These are phyloP conservation scores for Diaporthe capsici DNA, from an alignment of 2,329 filamentous ascomycete species.

Conservation along the genomic window DNA sequence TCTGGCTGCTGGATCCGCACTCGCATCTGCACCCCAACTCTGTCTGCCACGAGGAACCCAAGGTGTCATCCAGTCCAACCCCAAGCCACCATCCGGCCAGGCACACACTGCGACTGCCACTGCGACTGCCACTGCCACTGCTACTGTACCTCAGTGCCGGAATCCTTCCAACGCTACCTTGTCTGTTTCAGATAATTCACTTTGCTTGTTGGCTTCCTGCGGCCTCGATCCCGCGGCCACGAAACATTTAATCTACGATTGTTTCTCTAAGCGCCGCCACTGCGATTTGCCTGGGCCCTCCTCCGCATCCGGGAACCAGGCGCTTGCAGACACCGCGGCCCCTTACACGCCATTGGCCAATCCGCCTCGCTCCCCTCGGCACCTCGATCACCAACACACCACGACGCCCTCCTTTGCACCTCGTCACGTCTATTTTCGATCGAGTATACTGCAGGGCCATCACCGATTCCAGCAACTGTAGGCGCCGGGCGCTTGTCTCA, in stretches of 20 bases:
- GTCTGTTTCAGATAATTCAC: slow-evolving; percentile 36
- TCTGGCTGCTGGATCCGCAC: slow-evolving; percentile 7
- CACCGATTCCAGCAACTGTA: slow-evolving; percentile 12
- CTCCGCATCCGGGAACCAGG: slow-evolving; percentile 35
- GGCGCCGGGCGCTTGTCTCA: slow-evolving; percentile 38
- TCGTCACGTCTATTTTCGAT: slow-evolving; percentile 38
- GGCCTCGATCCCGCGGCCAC: slow-evolving; percentile 27
- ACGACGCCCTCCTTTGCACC: slow-evolving; percentile 13
- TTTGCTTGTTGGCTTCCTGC: slow-evolving; percentile 29
- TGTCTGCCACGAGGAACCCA: slow-evolving; percentile 25
- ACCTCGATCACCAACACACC: slow-evolving; percentile 11
- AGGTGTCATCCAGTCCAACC: slow-evolving; percentile 31
- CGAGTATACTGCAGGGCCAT: neutral
- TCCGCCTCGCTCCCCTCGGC: neutral
- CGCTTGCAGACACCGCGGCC: slow-evolving; percentile 35
- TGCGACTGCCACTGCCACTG: neutral
- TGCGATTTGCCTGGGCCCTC: slow-evolving; percentile 6
- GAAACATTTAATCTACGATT: slow-evolving; percentile 38
- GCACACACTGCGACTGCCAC: slow-evolving; percentile 9
- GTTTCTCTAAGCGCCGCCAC: slow-evolving; percentile 42
- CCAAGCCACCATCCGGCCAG: slow-evolving; percentile 1
- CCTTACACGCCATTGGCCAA: slow-evolving; percentile 40
- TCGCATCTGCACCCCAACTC: slow-evolving; percentile 23
- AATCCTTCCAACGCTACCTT: slow-evolving; percentile 33
- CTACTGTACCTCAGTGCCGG: neutral